phyloP scores from a whole-genome alignment of 1,284 basidiomycete species.

The Volvariella surrecta region DNA sequence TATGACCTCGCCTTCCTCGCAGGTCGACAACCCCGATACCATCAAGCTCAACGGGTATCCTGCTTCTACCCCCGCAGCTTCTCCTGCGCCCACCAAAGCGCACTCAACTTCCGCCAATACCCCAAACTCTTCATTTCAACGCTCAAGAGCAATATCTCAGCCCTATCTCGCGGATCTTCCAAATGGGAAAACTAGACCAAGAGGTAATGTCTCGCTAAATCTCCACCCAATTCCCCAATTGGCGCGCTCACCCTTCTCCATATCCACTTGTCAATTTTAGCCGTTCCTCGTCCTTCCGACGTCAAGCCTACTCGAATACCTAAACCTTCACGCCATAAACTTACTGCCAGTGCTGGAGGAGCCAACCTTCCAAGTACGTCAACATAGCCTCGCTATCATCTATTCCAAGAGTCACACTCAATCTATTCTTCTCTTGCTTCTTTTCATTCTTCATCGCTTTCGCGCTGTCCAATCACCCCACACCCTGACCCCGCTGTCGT shows the following conservation, averaged over 20 bases:
- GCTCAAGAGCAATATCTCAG: constrained; percentile 53
- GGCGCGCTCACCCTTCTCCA: constrained; percentile 13
- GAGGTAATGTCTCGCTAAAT: background rate
- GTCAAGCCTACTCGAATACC: constrained; percentile 32
- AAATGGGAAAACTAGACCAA: constrained; percentile 18
- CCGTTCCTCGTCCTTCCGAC: constrained; percentile 18
- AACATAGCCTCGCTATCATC: constrained; percentile 11
- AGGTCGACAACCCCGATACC: background rate
- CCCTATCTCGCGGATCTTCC: constrained; percentile 33
- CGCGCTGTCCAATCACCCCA: too few species aligned
- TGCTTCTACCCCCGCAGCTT: constrained; percentile 11
- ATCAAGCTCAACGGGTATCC: constrained; percentile 2
- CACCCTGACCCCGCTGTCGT: too few species aligned
- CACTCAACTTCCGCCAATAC: constrained; percentile 6
- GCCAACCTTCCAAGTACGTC: constrained; percentile 9
- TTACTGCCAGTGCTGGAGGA: background rate
- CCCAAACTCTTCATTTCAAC: constrained; percentile 17
- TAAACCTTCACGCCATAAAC: constrained; percentile 16
- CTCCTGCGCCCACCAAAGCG: constrained; percentile 9
- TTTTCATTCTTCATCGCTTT: constrained; percentile 10
- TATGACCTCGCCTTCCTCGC: constrained; percentile 12
- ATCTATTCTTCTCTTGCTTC: too few species aligned
- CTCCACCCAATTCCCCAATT: background rate
- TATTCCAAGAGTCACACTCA: too few species aligned
- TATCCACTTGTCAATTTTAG: constrained; percentile 9